Conservation (phyloP, 164 flowering plant genomes). For the Umbilicus rupestris region DNA sequence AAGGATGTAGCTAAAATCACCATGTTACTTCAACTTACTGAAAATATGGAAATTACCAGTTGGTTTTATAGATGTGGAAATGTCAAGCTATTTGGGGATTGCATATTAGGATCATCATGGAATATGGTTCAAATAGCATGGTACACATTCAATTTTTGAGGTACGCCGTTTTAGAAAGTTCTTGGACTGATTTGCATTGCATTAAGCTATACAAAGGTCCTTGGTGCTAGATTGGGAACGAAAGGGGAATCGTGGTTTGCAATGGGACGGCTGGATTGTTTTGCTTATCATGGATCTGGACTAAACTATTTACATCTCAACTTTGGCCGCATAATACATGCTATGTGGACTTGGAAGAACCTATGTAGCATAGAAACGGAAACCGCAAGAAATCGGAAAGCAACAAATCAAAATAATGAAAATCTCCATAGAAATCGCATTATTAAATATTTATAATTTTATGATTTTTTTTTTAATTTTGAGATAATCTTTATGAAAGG, state of each 20-base stretch:
- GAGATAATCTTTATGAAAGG: no score
- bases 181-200: conserved; percentile 28
- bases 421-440: no score
- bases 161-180: conserved; percentile 44
- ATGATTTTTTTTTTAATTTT: no score
- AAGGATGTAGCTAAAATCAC: neutral
- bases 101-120: conserved; percentile 66
- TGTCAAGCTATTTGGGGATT: conserved; percentile 58
- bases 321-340: conserved; percentile 14
- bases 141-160: conserved; percentile 52
- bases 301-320: conserved; percentile 13
- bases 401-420: no score
- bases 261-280: conserved; percentile 46
- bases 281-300: conserved; percentile 34
- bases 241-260: conserved; percentile 43
- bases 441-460: no score
- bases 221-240: conserved; percentile 63
- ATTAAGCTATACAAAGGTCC: conserved; percentile 43
- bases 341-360: conserved; percentile 24
- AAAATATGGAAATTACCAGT: conserved; percentile 26
- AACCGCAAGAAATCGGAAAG: no score
- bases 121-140: conserved; percentile 42
- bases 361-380: no score
- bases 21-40: conserved; percentile 9
- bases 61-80: conserved; percentile 49